Evolutionary conservation across 2,329 filamentous ascomycete genomes (phyloP).

Genomic region (Botrytis paeoniae): DNA sequence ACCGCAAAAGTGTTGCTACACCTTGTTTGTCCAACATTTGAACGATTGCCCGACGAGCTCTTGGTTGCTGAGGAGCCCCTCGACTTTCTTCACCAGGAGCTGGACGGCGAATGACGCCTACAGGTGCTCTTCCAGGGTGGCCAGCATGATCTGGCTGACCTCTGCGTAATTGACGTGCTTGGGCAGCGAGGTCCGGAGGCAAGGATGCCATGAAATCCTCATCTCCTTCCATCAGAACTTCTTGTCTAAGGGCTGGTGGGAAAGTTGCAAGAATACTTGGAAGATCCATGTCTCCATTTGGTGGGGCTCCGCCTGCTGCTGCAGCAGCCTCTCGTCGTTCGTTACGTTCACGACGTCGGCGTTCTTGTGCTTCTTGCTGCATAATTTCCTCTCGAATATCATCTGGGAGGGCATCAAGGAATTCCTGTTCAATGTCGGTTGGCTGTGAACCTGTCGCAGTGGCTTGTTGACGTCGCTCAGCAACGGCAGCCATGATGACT

Average conservation of each 20-base stretch:
- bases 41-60: slow-evolving; percentile 75
- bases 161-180: slow-evolving; percentile 69
- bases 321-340: slow-evolving; percentile 68
- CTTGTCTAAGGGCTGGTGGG: slow-evolving; percentile 77
- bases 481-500: slow-evolving; percentile 87
- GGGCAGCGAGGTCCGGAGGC: slow-evolving; percentile 79
- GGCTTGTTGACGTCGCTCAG: slow-evolving; percentile 76
- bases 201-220: slow-evolving; percentile 81
- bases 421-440: slow-evolving; percentile 85
- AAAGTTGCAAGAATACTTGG: slow-evolving; percentile 91
- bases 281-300: slow-evolving; percentile 72
- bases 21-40: slow-evolving; percentile 98
- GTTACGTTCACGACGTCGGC: slow-evolving; percentile 82
- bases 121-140: slow-evolving; percentile 27
- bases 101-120: slow-evolving; percentile 48
- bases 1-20: slow-evolving; percentile 89
- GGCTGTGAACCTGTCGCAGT: slow-evolving; percentile 68
- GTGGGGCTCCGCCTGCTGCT: slow-evolving; percentile 48
- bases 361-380: slow-evolving; percentile 84
- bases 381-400: slow-evolving; percentile 89
- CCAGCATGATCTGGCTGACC: slow-evolving; percentile 40
- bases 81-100: slow-evolving; percentile 40
- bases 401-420: slow-evolving; percentile 85
- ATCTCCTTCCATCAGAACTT: slow-evolving; percentile 87
- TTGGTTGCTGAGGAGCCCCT: slow-evolving; percentile 46